Percentiles rank a stretch among this genome's conserved stretches.
phyloP scores from a whole-genome alignment of 2,329 filamentous ascomycete species.

The Penicillium griseofulvum region DNA sequence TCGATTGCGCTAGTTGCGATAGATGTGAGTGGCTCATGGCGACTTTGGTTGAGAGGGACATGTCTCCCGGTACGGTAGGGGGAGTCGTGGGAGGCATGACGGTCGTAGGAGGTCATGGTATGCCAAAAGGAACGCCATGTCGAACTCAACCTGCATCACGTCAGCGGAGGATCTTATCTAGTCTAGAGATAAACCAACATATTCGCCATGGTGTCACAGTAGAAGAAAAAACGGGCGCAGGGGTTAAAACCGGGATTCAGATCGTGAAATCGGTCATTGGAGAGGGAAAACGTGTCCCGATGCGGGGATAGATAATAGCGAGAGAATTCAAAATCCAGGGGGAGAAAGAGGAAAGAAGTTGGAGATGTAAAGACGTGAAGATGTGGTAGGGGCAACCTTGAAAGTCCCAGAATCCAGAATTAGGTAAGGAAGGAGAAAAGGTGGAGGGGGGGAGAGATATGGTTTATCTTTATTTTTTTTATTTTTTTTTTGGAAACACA shows the following conservation, averaged over 20 bases:
- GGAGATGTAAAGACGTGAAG: not conserved
- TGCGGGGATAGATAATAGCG: not conserved
- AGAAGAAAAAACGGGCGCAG: conserved; percentile 1
- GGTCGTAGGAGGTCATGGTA: conserved; percentile 74
- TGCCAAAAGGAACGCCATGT: conserved; percentile 94
- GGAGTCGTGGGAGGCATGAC: conserved; percentile 88
- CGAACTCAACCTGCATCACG: conserved; percentile 57
- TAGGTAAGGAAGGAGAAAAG: conserved; percentile 19
- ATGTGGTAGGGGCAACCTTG: conserved; percentile 6
- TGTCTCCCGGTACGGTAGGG: conserved; percentile 89
- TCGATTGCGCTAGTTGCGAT: conserved; percentile 82
- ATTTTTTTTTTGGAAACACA: not conserved
- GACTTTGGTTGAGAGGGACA: conserved; percentile 79
- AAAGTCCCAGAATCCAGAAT: conserved; percentile 9
- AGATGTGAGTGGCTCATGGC: conserved; percentile 78
- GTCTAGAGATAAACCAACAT: conserved; percentile 14
- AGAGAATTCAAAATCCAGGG: not conserved
- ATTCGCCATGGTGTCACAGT: conserved; percentile 22
- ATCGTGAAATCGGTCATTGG: conserved; percentile 1
- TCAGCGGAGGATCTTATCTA: conserved; percentile 5
- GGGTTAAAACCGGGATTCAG: not conserved
- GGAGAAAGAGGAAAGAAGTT: not conserved
- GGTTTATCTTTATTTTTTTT: not conserved
- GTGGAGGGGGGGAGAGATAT: not conserved
- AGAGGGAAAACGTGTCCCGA: not conserved